A percentile compares a stretch with the other conserved stretches of the same genome.
Evolutionary conservation across 371 early-diverging fungal genomes (phyloP).

Genomic region (Saksenaea oblongispora): DNA sequence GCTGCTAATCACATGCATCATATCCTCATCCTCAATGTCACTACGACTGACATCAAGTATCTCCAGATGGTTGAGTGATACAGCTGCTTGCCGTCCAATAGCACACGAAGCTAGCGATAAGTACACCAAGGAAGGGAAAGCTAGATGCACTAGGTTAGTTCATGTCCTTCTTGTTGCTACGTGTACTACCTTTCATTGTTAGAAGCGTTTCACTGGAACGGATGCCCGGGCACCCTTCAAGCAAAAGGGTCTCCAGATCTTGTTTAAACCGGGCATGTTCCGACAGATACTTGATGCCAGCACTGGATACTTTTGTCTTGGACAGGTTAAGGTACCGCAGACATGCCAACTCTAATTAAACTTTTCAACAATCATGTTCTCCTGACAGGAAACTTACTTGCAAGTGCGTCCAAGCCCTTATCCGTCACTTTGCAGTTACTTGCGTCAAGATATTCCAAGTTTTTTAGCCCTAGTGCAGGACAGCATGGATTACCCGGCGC

Average conservation of each 20-base stretch:
- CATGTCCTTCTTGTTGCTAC: not conserved
- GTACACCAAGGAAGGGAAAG: constrained; percentile 22
- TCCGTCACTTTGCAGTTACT: constrained; percentile 48
- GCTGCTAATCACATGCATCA: constrained; percentile 23
- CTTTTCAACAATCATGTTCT: not conserved
- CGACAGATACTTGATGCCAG: constrained; percentile 24
- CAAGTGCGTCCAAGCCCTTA: constrained; percentile 31
- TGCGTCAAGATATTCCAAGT: constrained; percentile 37
- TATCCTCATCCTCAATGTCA: constrained; percentile 24
- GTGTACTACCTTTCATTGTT: constrained; percentile 23
- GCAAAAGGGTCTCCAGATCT: constrained; percentile 16
- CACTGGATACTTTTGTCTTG: constrained; percentile 40
- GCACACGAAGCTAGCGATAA: constrained; percentile 29
- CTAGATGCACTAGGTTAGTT: constrained; percentile 9
- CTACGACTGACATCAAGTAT: constrained; percentile 33
- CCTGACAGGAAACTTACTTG: constrained; percentile 21
- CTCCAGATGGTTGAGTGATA: constrained; percentile 11
- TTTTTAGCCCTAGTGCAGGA: constrained; percentile 27
- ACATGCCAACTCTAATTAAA: constrained; percentile 20
- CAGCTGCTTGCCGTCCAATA: constrained; percentile 12
- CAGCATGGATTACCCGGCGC: not conserved
- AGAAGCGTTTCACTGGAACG: constrained; percentile 15
- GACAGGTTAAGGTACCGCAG: constrained; percentile 33
- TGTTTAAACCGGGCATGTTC: constrained; percentile 20
- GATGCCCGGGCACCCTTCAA: constrained; percentile 34